Evolutionary conservation across 108 stramenopile species (phyloP).

Genomic region (Mayamaea pseudoterrestris): DNA sequence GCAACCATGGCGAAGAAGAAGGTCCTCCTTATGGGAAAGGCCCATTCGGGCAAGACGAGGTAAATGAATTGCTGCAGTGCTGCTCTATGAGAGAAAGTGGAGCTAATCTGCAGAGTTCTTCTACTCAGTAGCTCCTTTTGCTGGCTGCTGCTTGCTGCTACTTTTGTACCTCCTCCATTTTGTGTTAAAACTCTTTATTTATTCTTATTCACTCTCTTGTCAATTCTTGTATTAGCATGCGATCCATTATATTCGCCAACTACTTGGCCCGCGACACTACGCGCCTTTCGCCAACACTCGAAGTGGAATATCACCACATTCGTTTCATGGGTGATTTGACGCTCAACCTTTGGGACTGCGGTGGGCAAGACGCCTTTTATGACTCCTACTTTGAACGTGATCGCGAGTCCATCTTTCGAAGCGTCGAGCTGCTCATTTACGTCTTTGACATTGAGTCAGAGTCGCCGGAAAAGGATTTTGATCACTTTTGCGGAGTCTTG

Average conservation of each 20-base stretch:
- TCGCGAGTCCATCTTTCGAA: slow-evolving; percentile 94
- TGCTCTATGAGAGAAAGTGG: background rate
- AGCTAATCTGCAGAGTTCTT: background rate
- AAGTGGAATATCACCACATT: slow-evolving; percentile 96
- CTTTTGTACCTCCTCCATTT: slow-evolving; percentile 7
- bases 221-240: too few relatives aligned
- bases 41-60: slow-evolving; percentile 94
- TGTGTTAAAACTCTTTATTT: slow-evolving; percentile 38
- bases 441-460: slow-evolving; percentile 96
- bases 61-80: slow-evolving; percentile 54
- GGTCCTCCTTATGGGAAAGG: slow-evolving; percentile 95
- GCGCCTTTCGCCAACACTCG: slow-evolving; percentile 88
- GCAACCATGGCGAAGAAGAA: slow-evolving; percentile 89
- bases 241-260: slow-evolving; percentile 97
- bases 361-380: slow-evolving; percentile 96
- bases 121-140: background rate
- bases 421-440: slow-evolving; percentile 96
- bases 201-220: too few relatives aligned
- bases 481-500: slow-evolving; percentile 79
- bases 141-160: background rate
- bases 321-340: slow-evolving; percentile 97
- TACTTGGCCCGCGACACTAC: slow-evolving; percentile 95
- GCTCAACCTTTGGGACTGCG: slow-evolving; percentile 99
- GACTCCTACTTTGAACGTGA: slow-evolving; percentile 95
- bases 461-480: slow-evolving; percentile 84